Conservation (phyloP, 805 yeast genomes). For the Clavispora phyllophila region DNA sequence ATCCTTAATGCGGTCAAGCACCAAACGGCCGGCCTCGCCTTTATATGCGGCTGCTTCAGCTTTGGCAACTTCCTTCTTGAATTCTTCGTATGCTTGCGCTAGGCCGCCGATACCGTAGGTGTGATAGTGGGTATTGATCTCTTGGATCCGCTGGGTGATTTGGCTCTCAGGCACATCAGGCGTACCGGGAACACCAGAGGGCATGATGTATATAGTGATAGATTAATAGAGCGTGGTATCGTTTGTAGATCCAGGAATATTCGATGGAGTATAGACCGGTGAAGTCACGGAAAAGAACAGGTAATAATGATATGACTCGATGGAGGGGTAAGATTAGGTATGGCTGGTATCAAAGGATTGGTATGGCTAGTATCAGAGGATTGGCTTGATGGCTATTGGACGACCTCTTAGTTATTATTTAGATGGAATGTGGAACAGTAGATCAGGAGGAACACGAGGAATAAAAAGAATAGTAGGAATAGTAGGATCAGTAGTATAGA, state of each 20-base stretch:
- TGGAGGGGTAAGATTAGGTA: too few species aligned
- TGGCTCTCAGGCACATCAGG: slow-evolving; percentile 2
- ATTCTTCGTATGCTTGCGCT: slow-evolving; percentile 23
- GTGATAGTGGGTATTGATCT: slow-evolving; percentile 8
- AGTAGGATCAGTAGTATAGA: too few species aligned
- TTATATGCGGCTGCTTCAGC: slow-evolving; percentile 50
- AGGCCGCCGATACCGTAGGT: slow-evolving; percentile 9
- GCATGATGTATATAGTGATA: neutral
- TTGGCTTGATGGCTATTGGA: too few species aligned
- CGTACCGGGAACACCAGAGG: neutral
- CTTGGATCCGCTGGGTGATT: slow-evolving; percentile 9
- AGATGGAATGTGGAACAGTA: too few species aligned
- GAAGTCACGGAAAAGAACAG: too few species aligned
- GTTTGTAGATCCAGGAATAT: neutral
- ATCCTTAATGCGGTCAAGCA: slow-evolving; percentile 38
- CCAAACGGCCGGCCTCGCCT: slow-evolving; percentile 52
- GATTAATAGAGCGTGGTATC: neutral
- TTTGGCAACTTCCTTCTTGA: slow-evolving; percentile 19
- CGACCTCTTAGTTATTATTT: too few species aligned
- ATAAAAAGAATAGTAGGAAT: too few species aligned
- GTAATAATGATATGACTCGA: too few species aligned
- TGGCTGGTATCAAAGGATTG: too few species aligned
- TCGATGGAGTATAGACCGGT: too few species aligned
- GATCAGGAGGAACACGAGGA: too few species aligned
- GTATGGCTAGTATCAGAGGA: too few species aligned